phyloP scores from a whole-genome alignment of 192 early-diverging fungal species.

The Dissophora ornata region DNA sequence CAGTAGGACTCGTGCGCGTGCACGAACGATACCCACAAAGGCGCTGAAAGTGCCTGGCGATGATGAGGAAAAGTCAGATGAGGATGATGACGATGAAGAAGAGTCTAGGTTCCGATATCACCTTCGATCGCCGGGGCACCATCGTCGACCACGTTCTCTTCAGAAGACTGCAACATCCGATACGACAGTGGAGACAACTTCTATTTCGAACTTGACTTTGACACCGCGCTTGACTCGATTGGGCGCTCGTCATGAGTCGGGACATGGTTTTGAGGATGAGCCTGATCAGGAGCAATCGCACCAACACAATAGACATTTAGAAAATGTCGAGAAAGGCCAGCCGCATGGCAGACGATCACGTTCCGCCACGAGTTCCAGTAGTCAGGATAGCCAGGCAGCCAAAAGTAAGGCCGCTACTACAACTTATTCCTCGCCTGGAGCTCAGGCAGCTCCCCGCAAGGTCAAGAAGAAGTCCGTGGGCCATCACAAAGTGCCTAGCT shows the following conservation, averaged over 20 bases:
- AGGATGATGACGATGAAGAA: slow-evolving; percentile 50
- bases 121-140: slow-evolving; percentile 35
- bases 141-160: slow-evolving; percentile 27
- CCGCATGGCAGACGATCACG: slow-evolving; percentile 41
- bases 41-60: slow-evolving; percentile 22
- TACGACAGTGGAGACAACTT: neutral
- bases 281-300: slow-evolving; percentile 23
- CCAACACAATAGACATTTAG: slow-evolving; percentile 13
- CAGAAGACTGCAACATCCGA: slow-evolving; percentile 10
- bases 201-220: slow-evolving; percentile 8
- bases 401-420: slow-evolving; percentile 9
- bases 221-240: slow-evolving; percentile 48
- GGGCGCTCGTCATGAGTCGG: slow-evolving; percentile 50
- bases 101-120: slow-evolving; percentile 24
- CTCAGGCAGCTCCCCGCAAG: slow-evolving; percentile 26
- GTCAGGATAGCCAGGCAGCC: slow-evolving; percentile 31
- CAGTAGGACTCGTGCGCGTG: slow-evolving; percentile 27
- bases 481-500: slow-evolving; percentile 36
- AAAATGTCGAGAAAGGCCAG: slow-evolving; percentile 7
- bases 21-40: slow-evolving; percentile 31
- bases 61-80: slow-evolving; percentile 28
- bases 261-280: slow-evolving; percentile 41
- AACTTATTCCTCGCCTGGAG: slow-evolving; percentile 21
- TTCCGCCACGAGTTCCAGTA: slow-evolving; percentile 42
- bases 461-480: slow-evolving; percentile 35